phyloP scores from a whole-genome alignment of 495 filamentous ascomycete species.

The Podospora appendiculata region DNA sequence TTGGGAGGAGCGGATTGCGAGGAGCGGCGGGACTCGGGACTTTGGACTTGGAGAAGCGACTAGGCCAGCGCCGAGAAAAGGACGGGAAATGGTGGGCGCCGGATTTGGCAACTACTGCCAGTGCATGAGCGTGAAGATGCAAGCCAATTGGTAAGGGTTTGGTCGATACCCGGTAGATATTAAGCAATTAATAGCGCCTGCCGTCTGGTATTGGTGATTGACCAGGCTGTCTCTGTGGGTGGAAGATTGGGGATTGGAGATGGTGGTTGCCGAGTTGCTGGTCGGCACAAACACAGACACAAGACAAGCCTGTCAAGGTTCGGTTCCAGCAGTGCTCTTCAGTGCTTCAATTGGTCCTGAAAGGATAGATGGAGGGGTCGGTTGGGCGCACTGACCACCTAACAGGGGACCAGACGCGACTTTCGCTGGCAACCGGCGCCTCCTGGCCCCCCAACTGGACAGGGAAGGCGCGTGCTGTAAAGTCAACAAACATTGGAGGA shows the following conservation, averaged over 20 bases:
- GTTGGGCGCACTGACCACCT: neutral
- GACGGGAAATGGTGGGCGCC: neutral
- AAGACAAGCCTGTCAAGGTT: too few species aligned
- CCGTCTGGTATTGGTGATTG: too few species aligned
- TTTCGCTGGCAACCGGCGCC: neutral
- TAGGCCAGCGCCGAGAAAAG: neutral
- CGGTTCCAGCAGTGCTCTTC: too few species aligned
- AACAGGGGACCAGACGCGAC: slow-evolving; percentile 20
- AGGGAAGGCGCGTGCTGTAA: slow-evolving; percentile 5
- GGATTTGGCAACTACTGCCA: slow-evolving; percentile 2
- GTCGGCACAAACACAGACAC: too few species aligned
- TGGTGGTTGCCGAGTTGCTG: too few species aligned
- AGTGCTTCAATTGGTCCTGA: too few species aligned
- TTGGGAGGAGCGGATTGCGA: neutral
- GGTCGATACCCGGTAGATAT: too few species aligned
- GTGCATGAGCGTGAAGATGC: slow-evolving; percentile 2
- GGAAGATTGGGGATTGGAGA: neutral
- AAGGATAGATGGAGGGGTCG: slow-evolving; percentile 12
- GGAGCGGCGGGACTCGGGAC: neutral
- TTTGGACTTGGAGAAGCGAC: neutral
- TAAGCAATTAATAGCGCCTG: too few species aligned
- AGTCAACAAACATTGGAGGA: slow-evolving; percentile 34
- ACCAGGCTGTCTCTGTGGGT: neutral
- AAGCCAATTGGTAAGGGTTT: slow-evolving; percentile 7
- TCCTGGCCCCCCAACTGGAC: too few species aligned